Base-by-base conservation (phyloP, 169 alveolate genomes). In the Plasmodium sp. region DNA sequence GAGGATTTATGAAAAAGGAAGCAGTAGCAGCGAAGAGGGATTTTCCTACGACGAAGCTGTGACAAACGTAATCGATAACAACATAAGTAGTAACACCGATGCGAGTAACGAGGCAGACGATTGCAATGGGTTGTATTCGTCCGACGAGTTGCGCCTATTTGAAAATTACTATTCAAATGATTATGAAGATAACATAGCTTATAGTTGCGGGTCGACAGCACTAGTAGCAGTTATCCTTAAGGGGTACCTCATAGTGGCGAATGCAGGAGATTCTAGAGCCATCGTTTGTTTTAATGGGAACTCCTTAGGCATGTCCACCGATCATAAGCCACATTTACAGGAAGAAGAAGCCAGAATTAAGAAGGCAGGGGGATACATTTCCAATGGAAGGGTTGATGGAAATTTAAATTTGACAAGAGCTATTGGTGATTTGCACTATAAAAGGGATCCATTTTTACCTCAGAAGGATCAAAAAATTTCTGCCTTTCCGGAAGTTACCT, bases 251-350 rank as follows among this genome's bases (percentile, higher is more conserved):
- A 92, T 97, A 58, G 99, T 98, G 54, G 99, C 99, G 27, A 99
- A 99, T 94, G 99, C 99, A 41, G 99, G 99, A 5, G 99, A 99
- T 95, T 98, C 99, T 43, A 96, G 99, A 84, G 99, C 99, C 10
- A 99, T 99, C 18, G 96, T 98, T 45, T 96, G 99, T 83, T 97
- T 99, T 36, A 97, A 97, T 16, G 99, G 99, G 3, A 95, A 95
- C 62, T 98, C 99, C 0, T 95, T 98, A 33, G 99, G 98, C 72
- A 95, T 99, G 93, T 98, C 99, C 1, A 97, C 97, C 56, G 99
- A 99, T 92, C 99, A 99, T 97, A 99, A 99, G 84, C 99, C 99
- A 3, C 99, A 98, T 80, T 95, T 98, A 58, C 98, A 98, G n/a
- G 97, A 95, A 81, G 99, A 99, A 93, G 96, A 95, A 58, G 94